Base-by-base conservation (phyloP, 2,329 filamentous ascomycete genomes). In the Pseudogymnoascus sp. region DNA sequence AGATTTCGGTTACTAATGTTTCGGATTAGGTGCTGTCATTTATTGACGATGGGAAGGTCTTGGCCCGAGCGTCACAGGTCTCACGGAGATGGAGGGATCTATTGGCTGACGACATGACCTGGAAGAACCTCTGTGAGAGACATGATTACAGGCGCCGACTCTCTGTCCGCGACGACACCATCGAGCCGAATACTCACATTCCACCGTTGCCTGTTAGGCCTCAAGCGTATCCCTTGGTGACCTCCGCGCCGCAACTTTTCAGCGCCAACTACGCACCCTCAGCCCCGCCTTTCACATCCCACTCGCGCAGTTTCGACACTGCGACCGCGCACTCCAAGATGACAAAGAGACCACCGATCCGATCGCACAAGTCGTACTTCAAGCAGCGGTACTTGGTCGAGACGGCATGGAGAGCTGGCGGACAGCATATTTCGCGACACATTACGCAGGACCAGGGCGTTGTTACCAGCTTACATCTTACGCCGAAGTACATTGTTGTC, bases 331-430 rank as follows among this genome's bases (percentile, higher is more conserved):
- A 33, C 21, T 68, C 74, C 16, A 75, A 65, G 64, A 68, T 70
- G 66, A 71, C 75, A 68, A 76, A 71, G 74, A 86, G 78, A 78
- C 86, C 75, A 6, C 88, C 88, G 68, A 81, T 91, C 29, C 87
- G 87, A 69, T 93, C 91, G 1, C 97, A 97, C 78, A 91, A 96
- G 72, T 96, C 91, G 4, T 93, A 97, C 76, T 99, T 99, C 80
- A 97, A 97, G 76, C 93, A 97, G 74, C 85, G 92, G 72, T 97
- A 97, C 74, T 86, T 97, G 77, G 93, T 99, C 14, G 95, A 99
- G 75, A 96, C 93, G 0, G 95, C 95, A 13, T 99, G 95, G 95
- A 88, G 91, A 68, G 92, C 90, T 63, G 93, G 95, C 33, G 95
- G 95, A n/a, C 84, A 84, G 60, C 89, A 90, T 72, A 89, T 90